Evolutionary conservation across 2,329 filamentous ascomycete species (phyloP), one percentile per base, ranked within the genome.

Genomic region (Alternaria conjuncta): DNA sequence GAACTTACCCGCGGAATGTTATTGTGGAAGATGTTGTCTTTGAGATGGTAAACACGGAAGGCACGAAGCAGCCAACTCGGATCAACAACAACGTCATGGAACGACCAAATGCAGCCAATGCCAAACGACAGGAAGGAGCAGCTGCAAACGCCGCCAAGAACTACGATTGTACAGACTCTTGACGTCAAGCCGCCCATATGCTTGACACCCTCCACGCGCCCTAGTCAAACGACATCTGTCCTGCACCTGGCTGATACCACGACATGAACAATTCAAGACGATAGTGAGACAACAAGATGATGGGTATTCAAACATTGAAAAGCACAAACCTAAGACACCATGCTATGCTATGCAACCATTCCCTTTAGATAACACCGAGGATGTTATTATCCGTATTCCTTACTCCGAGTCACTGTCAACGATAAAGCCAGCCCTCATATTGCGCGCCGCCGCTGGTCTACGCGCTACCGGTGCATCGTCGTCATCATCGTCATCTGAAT

Each of bases 361-460:
- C 5, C 28, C 36, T 6, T 3, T 1, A 36, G 2, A 41, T 3
- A 1, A 36, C n/a, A 2, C 30, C 26, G 10, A 28, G 1, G 5
- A 6, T 12, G 15, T 28, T n/a, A 1, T 30, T 5, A 18, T 2
- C 10, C 4, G 12, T 3, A 12, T 3, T 1, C 5, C 6, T 71
- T 71, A 81, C 61, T 81, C 79, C 25, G 79, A 81, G 71, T 84
- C 82, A 60, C 82, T 82, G 50, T 82, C 81, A 70, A 84, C 71
- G 43, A 84, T 71, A 63, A 84, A 83, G 0, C 80, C 82, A 41
- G 79, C 82, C 55, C 82, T 74, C 45, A 74, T 75, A 51, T 71
- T 79, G 28, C 82, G 77, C 43, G 77, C 77, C 15, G 71, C 71
- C 12, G 71, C 71, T 13, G 75, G 72, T 56, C 80, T 79, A 9